These are phyloP conservation scores for Heliosperma pusillum DNA, from an alignment of 148 eudicot genomes.

Conservation along the genomic window DNA sequence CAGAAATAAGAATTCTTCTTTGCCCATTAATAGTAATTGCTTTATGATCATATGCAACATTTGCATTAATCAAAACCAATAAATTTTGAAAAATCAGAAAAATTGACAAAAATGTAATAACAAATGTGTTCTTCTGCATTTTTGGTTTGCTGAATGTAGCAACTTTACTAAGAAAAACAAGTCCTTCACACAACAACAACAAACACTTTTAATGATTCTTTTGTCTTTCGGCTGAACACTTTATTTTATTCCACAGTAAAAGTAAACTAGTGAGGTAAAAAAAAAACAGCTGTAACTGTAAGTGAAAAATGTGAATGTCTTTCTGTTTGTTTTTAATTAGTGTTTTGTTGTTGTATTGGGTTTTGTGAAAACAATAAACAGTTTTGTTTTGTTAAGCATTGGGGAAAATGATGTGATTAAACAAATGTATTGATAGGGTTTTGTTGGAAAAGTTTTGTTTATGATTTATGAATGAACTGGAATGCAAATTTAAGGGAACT, in stretches of 20 bases:
- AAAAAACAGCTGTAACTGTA: constrained; percentile 34
- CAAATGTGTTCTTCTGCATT: not conserved
- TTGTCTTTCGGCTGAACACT: constrained; percentile 27
- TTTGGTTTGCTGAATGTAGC: too few relatives aligned
- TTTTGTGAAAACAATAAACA: too few relatives aligned
- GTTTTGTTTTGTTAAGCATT: too few relatives aligned
- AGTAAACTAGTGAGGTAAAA: constrained; percentile 23
- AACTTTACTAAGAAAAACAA: constrained; percentile 17
- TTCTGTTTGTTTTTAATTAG: not conserved
- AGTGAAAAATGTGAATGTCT: constrained; percentile 23
- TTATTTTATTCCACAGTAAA: constrained; percentile 57
- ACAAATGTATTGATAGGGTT: too few relatives aligned
- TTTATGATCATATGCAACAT: constrained; percentile 64
- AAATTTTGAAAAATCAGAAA: constrained; percentile 32
- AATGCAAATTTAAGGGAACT: constrained; percentile 22
- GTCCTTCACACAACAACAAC: not conserved
- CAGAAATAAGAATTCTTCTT: constrained; percentile 81
- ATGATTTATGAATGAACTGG: constrained; percentile 13
- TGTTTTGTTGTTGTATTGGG: too few relatives aligned
- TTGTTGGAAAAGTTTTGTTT: not conserved
- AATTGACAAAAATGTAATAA: constrained; percentile 1
- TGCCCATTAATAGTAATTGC: constrained; percentile 77
- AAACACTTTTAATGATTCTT: constrained; percentile 17
- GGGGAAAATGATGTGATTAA: too few relatives aligned
- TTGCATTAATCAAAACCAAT: constrained; percentile 35